Evolutionary conservation across 2,329 filamentous ascomycete genomes (phyloP).

Genomic region (Colletotrichum chlorophyti): DNA sequence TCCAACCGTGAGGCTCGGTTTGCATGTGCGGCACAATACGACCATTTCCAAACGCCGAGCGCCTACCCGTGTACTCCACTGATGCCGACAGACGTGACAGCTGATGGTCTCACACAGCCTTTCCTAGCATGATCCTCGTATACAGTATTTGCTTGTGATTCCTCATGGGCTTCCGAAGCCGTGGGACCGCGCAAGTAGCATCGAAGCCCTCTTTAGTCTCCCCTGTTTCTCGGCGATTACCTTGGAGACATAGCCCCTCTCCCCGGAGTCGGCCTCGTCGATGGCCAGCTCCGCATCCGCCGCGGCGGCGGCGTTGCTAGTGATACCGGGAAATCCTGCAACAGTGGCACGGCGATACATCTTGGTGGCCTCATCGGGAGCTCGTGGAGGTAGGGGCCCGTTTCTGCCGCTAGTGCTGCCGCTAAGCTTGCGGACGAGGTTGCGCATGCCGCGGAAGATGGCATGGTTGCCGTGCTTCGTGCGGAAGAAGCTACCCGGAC

Average conservation of each 20-base stretch:
- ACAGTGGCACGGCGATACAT: conserved; percentile 25
- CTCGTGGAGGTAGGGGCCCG: conserved; percentile 18
- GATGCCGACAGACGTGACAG: too few species aligned
- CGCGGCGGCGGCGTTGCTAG: conserved; percentile 26
- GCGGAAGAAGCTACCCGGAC: conserved; percentile 7
- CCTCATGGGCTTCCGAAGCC: background rate
- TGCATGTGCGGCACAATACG: too few species aligned
- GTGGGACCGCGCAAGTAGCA: conserved; percentile 37
- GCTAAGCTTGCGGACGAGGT: conserved; percentile 23
- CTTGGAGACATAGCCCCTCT: conserved; percentile 28
- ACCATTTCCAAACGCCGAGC: too few species aligned
- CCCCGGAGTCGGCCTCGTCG: conserved; percentile 30
- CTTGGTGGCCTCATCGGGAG: conserved; percentile 18
- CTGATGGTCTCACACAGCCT: too few species aligned
- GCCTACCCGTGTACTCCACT: too few species aligned
- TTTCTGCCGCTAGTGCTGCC: conserved; percentile 10
- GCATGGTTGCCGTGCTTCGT: conserved; percentile 18
- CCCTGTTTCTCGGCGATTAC: conserved; percentile 44
- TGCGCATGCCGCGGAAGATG: conserved; percentile 26
- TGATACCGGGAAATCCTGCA: background rate
- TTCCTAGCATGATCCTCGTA: too few species aligned
- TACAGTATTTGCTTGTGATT: background rate
- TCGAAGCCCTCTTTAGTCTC: conserved; percentile 47
- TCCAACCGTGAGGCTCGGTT: too few species aligned
- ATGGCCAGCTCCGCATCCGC: conserved; percentile 34